A percentile compares a stretch with the other conserved stretches of the same genome.
Conservation (phyloP, 208 protist genomes). For the Porcisia hertigi region DNA sequence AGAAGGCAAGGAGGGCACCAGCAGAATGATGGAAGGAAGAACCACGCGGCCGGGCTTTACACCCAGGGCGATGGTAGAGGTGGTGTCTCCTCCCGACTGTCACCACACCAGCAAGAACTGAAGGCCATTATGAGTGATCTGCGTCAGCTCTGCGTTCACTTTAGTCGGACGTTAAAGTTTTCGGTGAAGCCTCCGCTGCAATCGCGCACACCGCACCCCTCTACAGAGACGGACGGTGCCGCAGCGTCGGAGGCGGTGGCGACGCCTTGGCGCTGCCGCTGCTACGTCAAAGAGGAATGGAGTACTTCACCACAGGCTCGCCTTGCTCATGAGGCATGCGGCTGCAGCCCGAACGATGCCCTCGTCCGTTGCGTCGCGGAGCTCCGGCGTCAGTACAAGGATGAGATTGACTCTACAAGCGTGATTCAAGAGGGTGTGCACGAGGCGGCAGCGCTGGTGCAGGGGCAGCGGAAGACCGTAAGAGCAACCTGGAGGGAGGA, state of each 20-base stretch:
- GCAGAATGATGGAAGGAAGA: conserved; percentile 9
- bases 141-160: conserved; percentile 68
- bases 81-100: conserved; percentile 16
- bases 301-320: conserved; percentile 42
- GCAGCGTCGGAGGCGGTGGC: background rate
- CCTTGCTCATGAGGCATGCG: conserved; percentile 46
- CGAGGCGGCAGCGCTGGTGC: conserved; percentile 60
- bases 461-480: conserved; percentile 30
- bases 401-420: conserved; percentile 53
- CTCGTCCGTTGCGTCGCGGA: conserved; percentile 58
- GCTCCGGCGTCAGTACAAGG: conserved; percentile 53
- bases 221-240: background rate
- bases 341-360: conserved; percentile 60
- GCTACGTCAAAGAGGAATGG: conserved; percentile 89
- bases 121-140: conserved; percentile 78
- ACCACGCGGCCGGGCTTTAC: background rate
- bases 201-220: background rate
- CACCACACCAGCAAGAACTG: conserved; percentile 71
- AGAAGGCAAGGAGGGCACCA: conserved; percentile 15
- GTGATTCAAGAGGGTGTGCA: conserved; percentile 67
- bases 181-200: conserved; percentile 67
- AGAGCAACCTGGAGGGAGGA: conserved; percentile 16
- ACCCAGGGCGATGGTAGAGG: background rate
- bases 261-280: conserved; percentile 68
- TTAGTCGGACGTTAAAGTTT: conserved; percentile 80